A percentile compares a stretch with the other conserved stretches of the same genome.
These are phyloP conservation scores for Penicillium robsamsonii DNA, from an alignment of 495 filamentous ascomycete species.

Conservation along the genomic window DNA sequence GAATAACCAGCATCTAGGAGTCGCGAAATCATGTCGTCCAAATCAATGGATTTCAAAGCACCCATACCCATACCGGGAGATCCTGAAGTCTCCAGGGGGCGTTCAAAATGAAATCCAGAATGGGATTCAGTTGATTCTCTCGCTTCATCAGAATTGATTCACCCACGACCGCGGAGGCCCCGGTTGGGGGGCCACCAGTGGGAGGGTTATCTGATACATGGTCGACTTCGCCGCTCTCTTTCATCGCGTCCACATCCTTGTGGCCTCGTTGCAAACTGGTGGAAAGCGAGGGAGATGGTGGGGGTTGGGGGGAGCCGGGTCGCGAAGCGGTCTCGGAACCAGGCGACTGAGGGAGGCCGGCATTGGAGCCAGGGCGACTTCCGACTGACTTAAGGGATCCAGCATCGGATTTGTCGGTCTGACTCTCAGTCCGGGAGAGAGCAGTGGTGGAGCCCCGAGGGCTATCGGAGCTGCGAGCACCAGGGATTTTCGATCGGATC, in stretches of 20 bases:
- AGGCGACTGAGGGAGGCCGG: constrained; percentile 37
- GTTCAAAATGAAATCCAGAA: constrained; percentile 47
- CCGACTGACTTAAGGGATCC: constrained; percentile 67
- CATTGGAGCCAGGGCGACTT: constrained; percentile 49
- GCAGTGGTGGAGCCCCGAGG: constrained; percentile 69
- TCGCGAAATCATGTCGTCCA: constrained; percentile 96
- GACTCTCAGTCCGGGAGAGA: constrained; percentile 57
- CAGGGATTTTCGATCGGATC: constrained; percentile 72
- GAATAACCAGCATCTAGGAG: constrained; percentile 94
- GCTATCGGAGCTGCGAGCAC: constrained; percentile 63
- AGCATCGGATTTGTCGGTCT: constrained; percentile 68
- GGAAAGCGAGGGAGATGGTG: constrained; percentile 86
- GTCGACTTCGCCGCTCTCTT: constrained; percentile 87
- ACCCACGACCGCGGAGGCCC: constrained; percentile 52
- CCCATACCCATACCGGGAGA: constrained; percentile 54
- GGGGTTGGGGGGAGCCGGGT: constrained; percentile 63
- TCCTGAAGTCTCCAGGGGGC: constrained; percentile 38
- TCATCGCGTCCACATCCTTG: constrained; percentile 74
- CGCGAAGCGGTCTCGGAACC: constrained; percentile 38
- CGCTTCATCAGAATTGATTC: constrained; percentile 73
- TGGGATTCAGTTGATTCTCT: constrained; percentile 67
- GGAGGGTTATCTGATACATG: constrained; percentile 93
- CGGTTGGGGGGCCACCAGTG: constrained; percentile 49
- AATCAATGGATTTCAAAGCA: constrained; percentile 83
- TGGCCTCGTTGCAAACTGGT: constrained; percentile 72